Base-by-base conservation (phyloP, 495 filamentous ascomycete genomes). In the Podospora pseudopauciseta region DNA sequence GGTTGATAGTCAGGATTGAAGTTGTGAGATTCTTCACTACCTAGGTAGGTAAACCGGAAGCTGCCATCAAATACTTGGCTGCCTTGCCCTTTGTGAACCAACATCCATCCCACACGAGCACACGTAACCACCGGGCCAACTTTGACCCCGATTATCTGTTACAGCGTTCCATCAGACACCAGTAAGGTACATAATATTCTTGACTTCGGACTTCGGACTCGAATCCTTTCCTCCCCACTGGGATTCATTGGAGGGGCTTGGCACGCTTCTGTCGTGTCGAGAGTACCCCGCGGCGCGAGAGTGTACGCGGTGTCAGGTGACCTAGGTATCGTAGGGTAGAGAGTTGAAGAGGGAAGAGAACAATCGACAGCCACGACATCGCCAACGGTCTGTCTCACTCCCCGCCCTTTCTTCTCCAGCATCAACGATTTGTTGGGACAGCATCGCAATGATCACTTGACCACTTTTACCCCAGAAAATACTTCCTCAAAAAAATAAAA, bases 281-380 rank as follows among this genome's bases (percentile, higher is more conserved):
- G 39, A 13, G 23, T 19, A 18, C 70, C 70, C 66, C 70, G 70
- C 70, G 59, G 54, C 67, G 60, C 63, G 53, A 69, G 5, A 30
- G 16, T 23, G 13, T 0, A 69, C 70, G 70, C 19, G 70, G 11
- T 66, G 55, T 71, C 70, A 71, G 70, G 70, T 71, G 70, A 71
- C 62, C 49, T 23, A 23, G 23, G 23, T 23, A 23, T 23, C 23
- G 23, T 23, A 23, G 23, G 23, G 23, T 23, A 23, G 23, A 23
- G 23, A 23, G 23, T 49, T 3, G 15, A 49, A 49, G 39, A 49
- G 39, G 5, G 0, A 2, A 13, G 13, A 13, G 39, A 49, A 5
- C 15, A 0, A 11, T 49, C 39, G 15, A 49, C 39, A 49, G 39
- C 39, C 39, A 32, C 39, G 39, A 49, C 39, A 49, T 49, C 39